Conservation (phyloP, 345 rosid species). For the Salix viminalis region DNA sequence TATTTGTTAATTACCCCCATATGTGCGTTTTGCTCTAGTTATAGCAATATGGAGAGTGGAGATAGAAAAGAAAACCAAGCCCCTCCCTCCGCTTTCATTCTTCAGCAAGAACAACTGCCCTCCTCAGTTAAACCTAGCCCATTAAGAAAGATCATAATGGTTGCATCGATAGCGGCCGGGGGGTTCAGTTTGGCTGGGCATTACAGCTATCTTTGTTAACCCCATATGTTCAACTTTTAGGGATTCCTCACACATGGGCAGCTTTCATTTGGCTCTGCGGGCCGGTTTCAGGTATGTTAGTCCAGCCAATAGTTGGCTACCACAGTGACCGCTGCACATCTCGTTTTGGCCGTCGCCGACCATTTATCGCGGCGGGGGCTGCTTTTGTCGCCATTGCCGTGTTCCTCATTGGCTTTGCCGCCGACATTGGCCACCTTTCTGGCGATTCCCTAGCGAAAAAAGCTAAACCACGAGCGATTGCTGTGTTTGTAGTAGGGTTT, state of each 20-base stretch:
- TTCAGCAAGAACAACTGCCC: neutral
- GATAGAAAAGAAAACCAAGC: neutral
- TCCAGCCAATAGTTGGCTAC: conserved; percentile 86
- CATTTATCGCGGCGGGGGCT: conserved; percentile 64
- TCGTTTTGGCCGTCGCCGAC: conserved; percentile 83
- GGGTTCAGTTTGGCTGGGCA: conserved; percentile 95
- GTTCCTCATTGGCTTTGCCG: conserved; percentile 74
- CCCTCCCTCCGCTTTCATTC: neutral
- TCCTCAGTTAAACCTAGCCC: conserved; percentile 1
- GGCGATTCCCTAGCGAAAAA: conserved; percentile 40
- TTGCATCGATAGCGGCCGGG: conserved; percentile 89
- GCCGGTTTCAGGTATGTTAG: conserved; percentile 80
- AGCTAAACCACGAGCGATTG: conserved; percentile 60
- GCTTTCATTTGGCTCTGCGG: conserved; percentile 91
- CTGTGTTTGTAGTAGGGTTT: conserved; percentile 64
- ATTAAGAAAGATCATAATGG: conserved; percentile 47
- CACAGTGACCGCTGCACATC: conserved; percentile 72
- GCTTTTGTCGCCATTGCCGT: conserved; percentile 51
- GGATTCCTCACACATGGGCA: conserved; percentile 84
- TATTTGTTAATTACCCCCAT: too few species aligned
- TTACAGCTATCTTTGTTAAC: conserved; percentile 79
- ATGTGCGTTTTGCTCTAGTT: too few species aligned
- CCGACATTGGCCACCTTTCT: conserved; percentile 57
- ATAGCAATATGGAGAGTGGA: neutral
- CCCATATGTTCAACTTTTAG: conserved; percentile 79